These are phyloP conservation scores for Oryza brachyantha DNA, from an alignment of 176 grass and related monocot species.

Conservation along the genomic window DNA sequence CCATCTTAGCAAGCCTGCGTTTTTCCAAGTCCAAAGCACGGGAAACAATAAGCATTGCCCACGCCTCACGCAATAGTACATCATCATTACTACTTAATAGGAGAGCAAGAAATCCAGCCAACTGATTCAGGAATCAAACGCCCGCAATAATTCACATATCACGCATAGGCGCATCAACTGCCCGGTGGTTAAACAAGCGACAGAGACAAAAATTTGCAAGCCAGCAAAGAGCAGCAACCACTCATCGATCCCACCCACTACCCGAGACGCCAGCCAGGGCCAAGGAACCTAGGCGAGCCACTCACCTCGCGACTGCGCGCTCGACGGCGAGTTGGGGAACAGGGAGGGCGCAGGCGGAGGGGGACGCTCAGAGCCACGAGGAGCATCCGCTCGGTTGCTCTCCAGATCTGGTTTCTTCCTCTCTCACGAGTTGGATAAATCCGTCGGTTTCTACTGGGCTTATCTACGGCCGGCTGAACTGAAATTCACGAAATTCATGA, in stretches of 20 bases:
- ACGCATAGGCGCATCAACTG: not conserved
- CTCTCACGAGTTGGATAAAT: not conserved
- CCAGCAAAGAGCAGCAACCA: not conserved
- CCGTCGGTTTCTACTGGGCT: not conserved
- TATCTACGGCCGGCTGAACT: no score
- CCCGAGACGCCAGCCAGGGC: not conserved
- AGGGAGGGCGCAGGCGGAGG: not conserved
- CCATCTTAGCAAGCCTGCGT: no score
- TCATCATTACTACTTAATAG: not conserved
- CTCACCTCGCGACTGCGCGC: not conserved
- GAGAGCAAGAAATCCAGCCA: not conserved
- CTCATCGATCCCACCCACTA: not conserved
- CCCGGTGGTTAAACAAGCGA: not conserved
- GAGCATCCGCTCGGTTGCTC: not conserved
- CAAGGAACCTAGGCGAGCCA: not conserved
- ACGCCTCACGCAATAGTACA: not conserved
- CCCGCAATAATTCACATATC: not conserved
- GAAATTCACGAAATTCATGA: not conserved
- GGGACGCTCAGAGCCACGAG: no score
- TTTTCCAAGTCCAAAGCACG: not conserved
- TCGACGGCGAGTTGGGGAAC: not conserved
- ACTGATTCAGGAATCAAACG: not conserved
- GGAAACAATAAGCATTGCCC: not conserved
- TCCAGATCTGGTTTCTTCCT: not conserved
- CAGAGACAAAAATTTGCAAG: not conserved